Base-by-base conservation (phyloP, 176 grass and related monocot genomes). In the Carex scoparia region DNA sequence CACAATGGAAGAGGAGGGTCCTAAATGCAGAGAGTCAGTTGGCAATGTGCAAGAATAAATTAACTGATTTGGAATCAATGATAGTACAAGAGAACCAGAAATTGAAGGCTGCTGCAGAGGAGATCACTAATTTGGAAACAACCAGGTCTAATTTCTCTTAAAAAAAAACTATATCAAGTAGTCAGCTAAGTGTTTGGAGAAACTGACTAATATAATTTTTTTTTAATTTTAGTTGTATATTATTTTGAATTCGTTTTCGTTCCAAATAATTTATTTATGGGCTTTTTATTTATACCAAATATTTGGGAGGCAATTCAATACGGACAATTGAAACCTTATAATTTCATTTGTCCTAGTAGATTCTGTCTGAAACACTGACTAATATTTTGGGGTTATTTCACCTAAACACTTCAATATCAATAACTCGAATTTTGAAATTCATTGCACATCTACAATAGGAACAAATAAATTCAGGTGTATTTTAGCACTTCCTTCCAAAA, bases 71-170 rank as follows among this genome's bases (percentile, higher is more conserved):
- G 88, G 86, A 91, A 59, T 65, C 38, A 5, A 87, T 55, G 37
- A 65, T 94, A 11, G 10, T 33, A 63, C 75, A 14, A 7, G 96
- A 99, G 85, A 86, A 71, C 33, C 68, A 87, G 79, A 89, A 28
- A 87, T 64, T 94, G 85, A 99, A 89, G 85, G 68, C 70, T 16
- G n/a, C 88, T 3, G 88, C 83, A 7, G 83, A 80, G 71, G 88
- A 92, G 65, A 71, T 95, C 54, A 79, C 83, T 7, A 89, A 92
- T 87, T 70, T 92, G 66, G 93, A 95, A 76, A 95, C 81, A 10
- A 83, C 85, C 64, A 95, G 91, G 96, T 94, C 5, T 15, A 63
- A 15, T 78, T 55, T 57, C 73, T 75, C 5, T 75, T 53, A 3
- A 38, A 18, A 71, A 72, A 19, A 9, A 16, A 46, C 18, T 75